Base-by-base conservation (phyloP, 108 stramenopile genomes). In the Stephanodiscus triporus region DNA sequence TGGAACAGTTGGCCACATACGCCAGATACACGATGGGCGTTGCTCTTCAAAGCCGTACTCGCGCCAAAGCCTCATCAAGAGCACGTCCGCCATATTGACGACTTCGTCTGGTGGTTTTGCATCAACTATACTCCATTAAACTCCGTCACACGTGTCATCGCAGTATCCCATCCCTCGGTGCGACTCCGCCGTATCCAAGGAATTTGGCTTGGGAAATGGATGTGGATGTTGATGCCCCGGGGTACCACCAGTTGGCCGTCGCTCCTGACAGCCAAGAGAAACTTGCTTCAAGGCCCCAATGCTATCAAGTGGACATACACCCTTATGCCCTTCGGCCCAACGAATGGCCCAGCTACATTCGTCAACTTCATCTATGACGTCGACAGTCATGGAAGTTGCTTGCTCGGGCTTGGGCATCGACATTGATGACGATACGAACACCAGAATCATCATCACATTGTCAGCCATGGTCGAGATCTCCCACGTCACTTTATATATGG, bases 401-500 rank as follows among this genome's bases (percentile, higher is more conserved):
- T 8, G 70, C 70, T 1, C 13, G 22, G 11, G 16, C 0, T 10
- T n/a, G 2, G 70, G 59, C 22, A 42, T 70, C 29, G 2, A 19
- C 20, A 60, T 70, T 19, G 45, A 70, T 59, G 58, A 43, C 6
- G 58, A 60, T 27, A 70, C 70, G 36, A 70, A 70, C 26, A 60
- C 70, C 9, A 45, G 30, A 0, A 27, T 70, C 0, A 70, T 70
- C 22, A 36, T 70, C 1, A 70, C 20, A 23, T 58, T 27, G 24
- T 55, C 20, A 70, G 58, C 26, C 60, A 42, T 43, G 70, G n/a
- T 26, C 9, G 5, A 47, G 6, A 0, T 6, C 16, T 10, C 16
- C 22, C 27, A 59, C 26, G 16, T 48, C 49, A 7, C 43, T 70
- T 9, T 27, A 2, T 70, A 70, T 19, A 47, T 60, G 45, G 70